Evolutionary conservation across 192 early-diverging fungal genomes (phyloP).

Genomic region (Coemansia sp.): DNA sequence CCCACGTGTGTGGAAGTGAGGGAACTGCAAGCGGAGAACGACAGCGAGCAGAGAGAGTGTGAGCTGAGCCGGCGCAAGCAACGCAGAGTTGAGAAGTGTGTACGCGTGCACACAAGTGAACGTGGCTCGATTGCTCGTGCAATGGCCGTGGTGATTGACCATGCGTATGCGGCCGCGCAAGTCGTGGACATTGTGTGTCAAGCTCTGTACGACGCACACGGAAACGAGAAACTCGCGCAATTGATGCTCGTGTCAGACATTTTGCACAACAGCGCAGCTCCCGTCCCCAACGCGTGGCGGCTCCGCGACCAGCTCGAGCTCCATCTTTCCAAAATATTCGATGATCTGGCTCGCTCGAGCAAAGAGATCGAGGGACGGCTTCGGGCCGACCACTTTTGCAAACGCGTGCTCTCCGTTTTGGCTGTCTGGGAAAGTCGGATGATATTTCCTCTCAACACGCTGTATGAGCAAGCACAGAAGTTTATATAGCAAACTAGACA

Average conservation of each 20-base stretch:
- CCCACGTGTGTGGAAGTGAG: conserved; percentile 50
- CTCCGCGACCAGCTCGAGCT: conserved; percentile 68
- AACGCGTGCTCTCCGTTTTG: conserved; percentile 62
- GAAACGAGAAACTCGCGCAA: conserved; percentile 67
- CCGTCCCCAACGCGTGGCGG: conserved; percentile 85
- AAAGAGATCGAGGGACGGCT: conserved; percentile 66
- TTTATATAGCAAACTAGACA: conserved; percentile 9
- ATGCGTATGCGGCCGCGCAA: conserved; percentile 77
- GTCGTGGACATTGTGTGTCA: conserved; percentile 66
- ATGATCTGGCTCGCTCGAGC: conserved; percentile 66
- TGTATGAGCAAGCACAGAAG: conserved; percentile 13
- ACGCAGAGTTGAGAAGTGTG: conserved; percentile 24
- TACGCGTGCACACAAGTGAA: conserved; percentile 15
- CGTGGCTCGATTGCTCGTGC: conserved; percentile 64
- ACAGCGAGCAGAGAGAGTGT: conserved; percentile 1
- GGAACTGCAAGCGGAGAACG: not conserved
- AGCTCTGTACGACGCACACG: conserved; percentile 53
- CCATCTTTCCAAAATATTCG: conserved; percentile 63
- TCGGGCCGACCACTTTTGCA: conserved; percentile 76
- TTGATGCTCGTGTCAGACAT: conserved; percentile 88
- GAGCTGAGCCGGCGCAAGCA: conserved; percentile 25
- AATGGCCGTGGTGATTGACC: conserved; percentile 83
- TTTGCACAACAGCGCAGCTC: conserved; percentile 79
- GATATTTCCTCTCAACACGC: conserved; percentile 64
- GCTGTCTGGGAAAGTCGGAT: conserved; percentile 89